Percentiles rank a stretch among this genome's conserved stretches.
Conservation (phyloP, 768 basidiomycete species). For the Tricholoma flavovirens region DNA sequence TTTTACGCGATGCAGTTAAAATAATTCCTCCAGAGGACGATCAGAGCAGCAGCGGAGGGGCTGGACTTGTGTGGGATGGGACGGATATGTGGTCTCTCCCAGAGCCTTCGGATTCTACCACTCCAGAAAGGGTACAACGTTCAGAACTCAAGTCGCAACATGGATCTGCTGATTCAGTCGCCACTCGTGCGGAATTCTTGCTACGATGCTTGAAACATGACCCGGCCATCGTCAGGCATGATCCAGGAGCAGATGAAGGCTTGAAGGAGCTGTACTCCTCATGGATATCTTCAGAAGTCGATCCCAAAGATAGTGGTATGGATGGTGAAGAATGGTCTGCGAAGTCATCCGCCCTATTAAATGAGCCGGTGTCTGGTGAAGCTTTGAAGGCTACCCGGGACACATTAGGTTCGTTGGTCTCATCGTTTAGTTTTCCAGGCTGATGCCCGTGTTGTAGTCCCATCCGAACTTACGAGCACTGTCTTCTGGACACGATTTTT, state of each 20-base stretch:
- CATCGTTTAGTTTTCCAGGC: conserved; percentile 2
- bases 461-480: conserved; percentile 53
- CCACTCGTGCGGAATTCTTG: conserved; percentile 73
- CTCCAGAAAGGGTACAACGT: conserved; percentile 1
- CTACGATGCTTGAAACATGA: conserved; percentile 69
- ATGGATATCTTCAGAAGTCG: conserved; percentile 53
- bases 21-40: conserved; percentile 76
- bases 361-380: conserved; percentile 45
- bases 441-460: conserved; percentile 44
- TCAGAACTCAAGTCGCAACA: conserved; percentile 18
- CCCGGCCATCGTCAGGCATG: conserved; percentile 66
- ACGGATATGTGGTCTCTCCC: conserved; percentile 82
- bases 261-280: conserved; percentile 46
- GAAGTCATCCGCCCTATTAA: conserved; percentile 42
- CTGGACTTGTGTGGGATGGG: conserved; percentile 73
- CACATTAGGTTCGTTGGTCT: conserved; percentile 44
- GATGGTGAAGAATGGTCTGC: conserved; percentile 52
- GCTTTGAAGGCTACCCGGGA: conserved; percentile 49
- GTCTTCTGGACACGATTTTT: conserved; percentile 88
- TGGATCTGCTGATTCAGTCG: conserved; percentile 40
- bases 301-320: conserved; percentile 50
- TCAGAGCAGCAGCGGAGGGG: conserved; percentile 15
- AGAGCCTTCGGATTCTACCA: conserved; percentile 20
- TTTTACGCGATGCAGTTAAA: conserved; percentile 84
- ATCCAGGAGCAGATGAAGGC: conserved; percentile 63